Evolutionary conservation across 2,329 filamentous ascomycete genomes (phyloP).

Genomic region (Tolypocladium endophyticum): DNA sequence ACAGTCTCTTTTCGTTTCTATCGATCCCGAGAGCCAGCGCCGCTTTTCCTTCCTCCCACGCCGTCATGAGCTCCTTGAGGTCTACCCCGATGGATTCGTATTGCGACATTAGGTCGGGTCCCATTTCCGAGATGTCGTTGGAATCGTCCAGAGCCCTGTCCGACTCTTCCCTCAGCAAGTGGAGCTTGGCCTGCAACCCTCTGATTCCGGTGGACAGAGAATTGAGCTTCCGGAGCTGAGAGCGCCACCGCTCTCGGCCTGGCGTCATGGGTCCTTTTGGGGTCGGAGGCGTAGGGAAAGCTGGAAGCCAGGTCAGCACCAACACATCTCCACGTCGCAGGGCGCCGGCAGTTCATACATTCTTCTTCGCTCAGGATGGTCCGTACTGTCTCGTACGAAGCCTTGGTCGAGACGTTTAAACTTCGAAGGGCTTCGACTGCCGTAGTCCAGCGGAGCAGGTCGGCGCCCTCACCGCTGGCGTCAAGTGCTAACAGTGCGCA

Average conservation of each 20-base stretch:
- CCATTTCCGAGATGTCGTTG: conserved; percentile 62
- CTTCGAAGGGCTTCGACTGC: conserved; percentile 65
- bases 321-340: background rate
- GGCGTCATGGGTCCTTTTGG: conserved; percentile 56
- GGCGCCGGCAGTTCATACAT: conserved; percentile 36
- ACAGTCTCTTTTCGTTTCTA: conserved; percentile 62
- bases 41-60: conserved; percentile 83
- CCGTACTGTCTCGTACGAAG: conserved; percentile 55
- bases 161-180: conserved; percentile 82
- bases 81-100: conserved; percentile 93
- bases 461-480: conserved; percentile 65
- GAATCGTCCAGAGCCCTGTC: conserved; percentile 68
- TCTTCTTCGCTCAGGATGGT: conserved; percentile 70
- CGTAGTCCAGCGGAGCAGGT: conserved; percentile 68
- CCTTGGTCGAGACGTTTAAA: conserved; percentile 50
- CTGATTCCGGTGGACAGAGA: conserved; percentile 84
- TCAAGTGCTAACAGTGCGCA: conserved; percentile 85
- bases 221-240: conserved; percentile 79
- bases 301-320: conserved; percentile 19
- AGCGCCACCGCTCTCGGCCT: conserved; percentile 72
- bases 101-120: conserved; percentile 69
- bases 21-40: conserved; percentile 74
- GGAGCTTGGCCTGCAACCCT: conserved; percentile 88
- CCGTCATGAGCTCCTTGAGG: conserved; percentile 65
- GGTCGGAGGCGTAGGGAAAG: conserved; percentile 42